These are phyloP conservation scores for Globisporangium mamillatum DNA, from an alignment of 352 stramenopile genomes.

Conservation along the genomic window DNA sequence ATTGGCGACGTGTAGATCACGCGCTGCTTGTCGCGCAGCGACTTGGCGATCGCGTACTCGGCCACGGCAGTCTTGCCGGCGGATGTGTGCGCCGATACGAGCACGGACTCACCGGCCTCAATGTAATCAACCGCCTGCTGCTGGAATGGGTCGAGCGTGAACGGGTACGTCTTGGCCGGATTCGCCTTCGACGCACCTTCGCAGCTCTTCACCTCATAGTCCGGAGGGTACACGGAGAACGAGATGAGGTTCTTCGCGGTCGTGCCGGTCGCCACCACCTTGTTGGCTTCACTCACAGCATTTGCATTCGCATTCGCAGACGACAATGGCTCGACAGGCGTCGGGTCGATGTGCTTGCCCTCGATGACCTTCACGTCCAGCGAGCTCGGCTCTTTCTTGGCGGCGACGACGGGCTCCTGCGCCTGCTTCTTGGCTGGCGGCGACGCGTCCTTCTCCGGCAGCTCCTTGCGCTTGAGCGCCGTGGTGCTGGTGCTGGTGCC, in stretches of 20 bases:
- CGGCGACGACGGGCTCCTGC: slow-evolving; percentile 1
- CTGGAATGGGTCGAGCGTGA: slow-evolving; percentile 99
- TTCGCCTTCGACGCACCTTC: slow-evolving; percentile 50
- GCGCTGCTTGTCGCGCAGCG: slow-evolving; percentile 88
- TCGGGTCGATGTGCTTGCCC: slow-evolving; percentile 73
- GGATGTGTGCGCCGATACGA: slow-evolving; percentile 98
- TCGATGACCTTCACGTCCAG: slow-evolving; percentile 63
- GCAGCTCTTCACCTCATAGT: slow-evolving; percentile 48
- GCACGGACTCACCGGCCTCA: slow-evolving; percentile 95
- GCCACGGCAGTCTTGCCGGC: slow-evolving; percentile 96
- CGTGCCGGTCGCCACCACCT: slow-evolving; percentile 90
- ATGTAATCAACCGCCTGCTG: slow-evolving; percentile 95
- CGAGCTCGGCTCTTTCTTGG: slow-evolving; percentile 23
- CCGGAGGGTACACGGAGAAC: slow-evolving; percentile 90
- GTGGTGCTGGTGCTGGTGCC: slow-evolving; percentile 16
- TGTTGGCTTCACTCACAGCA: slow-evolving; percentile 18
- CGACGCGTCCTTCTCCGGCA: slow-evolving; percentile 23
- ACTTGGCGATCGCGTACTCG: slow-evolving; percentile 99
- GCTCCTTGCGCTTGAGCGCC: slow-evolving; percentile 45
- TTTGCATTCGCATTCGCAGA: slow-evolving; percentile 8
- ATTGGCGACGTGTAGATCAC: slow-evolving; percentile 99
- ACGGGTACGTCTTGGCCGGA: slow-evolving; percentile 97
- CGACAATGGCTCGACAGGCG: slow-evolving; percentile 27
- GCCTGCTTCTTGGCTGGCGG: slow-evolving; percentile 59
- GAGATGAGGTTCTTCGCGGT: slow-evolving; percentile 95